Evolutionary conservation across 2,329 filamentous ascomycete genomes (phyloP).

Genomic region (Ceratocystis albifundus): DNA sequence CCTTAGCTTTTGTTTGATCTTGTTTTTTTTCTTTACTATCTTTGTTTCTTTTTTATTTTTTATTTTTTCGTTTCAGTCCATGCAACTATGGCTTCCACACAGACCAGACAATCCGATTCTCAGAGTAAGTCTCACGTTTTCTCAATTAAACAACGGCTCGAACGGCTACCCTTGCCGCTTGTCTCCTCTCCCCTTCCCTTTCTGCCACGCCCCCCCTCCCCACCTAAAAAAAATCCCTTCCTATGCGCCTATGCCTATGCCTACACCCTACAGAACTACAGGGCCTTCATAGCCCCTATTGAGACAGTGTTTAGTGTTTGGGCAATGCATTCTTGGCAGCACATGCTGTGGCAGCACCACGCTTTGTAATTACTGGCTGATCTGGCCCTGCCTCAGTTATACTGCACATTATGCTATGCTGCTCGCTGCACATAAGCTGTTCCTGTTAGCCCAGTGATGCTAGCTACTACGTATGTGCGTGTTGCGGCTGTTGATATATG

Average conservation of each 20-base stretch:
- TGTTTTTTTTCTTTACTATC: neutral
- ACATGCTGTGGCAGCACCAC: slow-evolving; percentile 5
- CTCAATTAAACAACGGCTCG: slow-evolving; percentile 8
- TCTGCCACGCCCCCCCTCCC: neutral
- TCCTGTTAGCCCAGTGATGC: neutral
- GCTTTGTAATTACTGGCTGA: slow-evolving; percentile 14
- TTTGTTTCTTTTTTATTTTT: neutral
- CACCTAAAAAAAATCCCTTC: neutral
- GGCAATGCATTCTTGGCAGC: slow-evolving; percentile 16
- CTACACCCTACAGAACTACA: slow-evolving; percentile 12
- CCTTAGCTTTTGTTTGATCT: neutral
- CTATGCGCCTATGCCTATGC: neutral
- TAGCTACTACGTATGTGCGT: neutral
- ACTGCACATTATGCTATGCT: neutral
- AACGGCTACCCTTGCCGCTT: slow-evolving; percentile 18
- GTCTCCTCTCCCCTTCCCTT: slow-evolving; percentile 10
- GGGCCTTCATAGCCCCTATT: slow-evolving; percentile 13
- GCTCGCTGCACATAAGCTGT: neutral
- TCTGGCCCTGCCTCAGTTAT: neutral
- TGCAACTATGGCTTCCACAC: slow-evolving; percentile 10
- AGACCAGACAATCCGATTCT: slow-evolving; percentile 19
- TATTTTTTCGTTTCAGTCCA: slow-evolving; percentile 12
- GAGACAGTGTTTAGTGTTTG: neutral
- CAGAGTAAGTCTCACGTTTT: slow-evolving; percentile 21
- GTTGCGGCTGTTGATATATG: slow-evolving; percentile 6